Conservation (phyloP, 306 rosid genomes). For the Abrus precatorius region DNA sequence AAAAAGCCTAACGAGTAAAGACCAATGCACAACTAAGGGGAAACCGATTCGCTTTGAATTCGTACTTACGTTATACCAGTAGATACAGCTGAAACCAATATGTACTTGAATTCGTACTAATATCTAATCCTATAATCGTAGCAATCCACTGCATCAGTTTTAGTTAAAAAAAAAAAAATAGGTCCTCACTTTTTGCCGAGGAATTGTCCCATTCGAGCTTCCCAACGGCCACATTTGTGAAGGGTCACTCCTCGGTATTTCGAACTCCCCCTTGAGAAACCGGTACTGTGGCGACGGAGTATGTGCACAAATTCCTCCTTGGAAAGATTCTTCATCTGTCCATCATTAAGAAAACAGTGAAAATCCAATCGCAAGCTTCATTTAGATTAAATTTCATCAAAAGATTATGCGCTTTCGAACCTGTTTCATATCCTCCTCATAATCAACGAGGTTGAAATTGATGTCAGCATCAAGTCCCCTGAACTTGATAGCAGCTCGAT, state of each 20-base stretch:
- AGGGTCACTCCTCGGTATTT: constrained; percentile 97
- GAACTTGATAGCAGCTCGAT: constrained; percentile 97
- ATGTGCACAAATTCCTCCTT: constrained; percentile 98
- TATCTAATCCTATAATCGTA: constrained; percentile 44
- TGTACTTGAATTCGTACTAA: constrained; percentile 47
- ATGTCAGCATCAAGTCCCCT: constrained; percentile 99
- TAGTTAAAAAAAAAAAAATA: constrained; percentile 51
- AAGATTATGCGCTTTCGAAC: constrained; percentile 51
- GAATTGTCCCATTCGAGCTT: constrained; percentile 99
- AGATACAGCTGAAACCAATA: constrained; percentile 44
- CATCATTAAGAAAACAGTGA: constrained; percentile 34
- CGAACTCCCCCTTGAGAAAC: constrained; percentile 97
- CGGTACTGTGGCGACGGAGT: constrained; percentile 95
- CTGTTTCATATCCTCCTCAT: constrained; percentile 95
- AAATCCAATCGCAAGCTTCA: constrained; percentile 13
- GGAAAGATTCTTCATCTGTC: constrained; percentile 81
- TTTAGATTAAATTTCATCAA: constrained; percentile 29
- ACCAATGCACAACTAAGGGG: constrained; percentile 58
- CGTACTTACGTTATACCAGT: constrained; percentile 9
- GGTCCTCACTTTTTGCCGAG: constrained; percentile 98
- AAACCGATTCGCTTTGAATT: constrained; percentile 50
- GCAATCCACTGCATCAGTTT: constrained; percentile 40
- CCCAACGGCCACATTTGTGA: constrained; percentile 99
- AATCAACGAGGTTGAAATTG: constrained; percentile 88
- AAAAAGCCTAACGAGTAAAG: constrained; percentile 49